Base-by-base conservation (phyloP, 345 rosid genomes). In the Tarenaya hassleriana region DNA sequence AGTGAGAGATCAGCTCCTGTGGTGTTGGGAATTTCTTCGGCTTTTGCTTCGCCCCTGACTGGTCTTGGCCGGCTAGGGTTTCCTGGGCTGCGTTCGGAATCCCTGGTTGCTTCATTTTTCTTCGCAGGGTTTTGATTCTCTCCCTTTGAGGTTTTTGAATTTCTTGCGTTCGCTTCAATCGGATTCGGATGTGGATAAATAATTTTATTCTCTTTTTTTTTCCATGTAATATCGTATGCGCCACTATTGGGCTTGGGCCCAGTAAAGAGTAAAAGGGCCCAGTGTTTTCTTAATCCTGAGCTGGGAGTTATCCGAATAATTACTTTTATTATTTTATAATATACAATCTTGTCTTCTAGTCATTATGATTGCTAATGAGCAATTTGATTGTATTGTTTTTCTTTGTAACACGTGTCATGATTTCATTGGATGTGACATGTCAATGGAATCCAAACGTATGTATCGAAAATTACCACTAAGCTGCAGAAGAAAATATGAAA, bases 1-100 rank as follows among this genome's bases (percentile, higher is more conserved):
- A 90, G 66, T 81, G 90, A 51, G 84, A 75, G 51, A 90, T 76
- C 47, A 90, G 81, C n/a, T 90, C 95, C 42, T 77, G 68, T 1
- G 97, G 79, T 1, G 83, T 67, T 20, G 91, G 90, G 27, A 71
- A 52, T 49, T 73, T 86, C 49, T 53, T 72, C 21, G 70, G 48
- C 45, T 59, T 59, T 58, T 59, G 56, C 38, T 59, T 66, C 8
- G 49, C 32, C 48, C 48, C 49, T 68, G 57, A 65, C 15, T 52
- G 58, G 41, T 65, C 37, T 4, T 52, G 58, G 12, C 62, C 38
- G 10, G 56, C 8, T 42, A 42, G 66, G 35, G 58, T 50, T 58
- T 67, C 71, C 17, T 56, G 65, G 56, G 53, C 63, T 27, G 73
- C 10, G 52, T 56, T 64, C 5, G 76, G 75, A 31, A 31, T 39